A percentile compares a stretch with the other conserved stretches of the same genome.
phyloP scores from a whole-genome alignment of 2,329 filamentous ascomycete genomes.

The Paracoccidioides brasiliensis region DNA sequence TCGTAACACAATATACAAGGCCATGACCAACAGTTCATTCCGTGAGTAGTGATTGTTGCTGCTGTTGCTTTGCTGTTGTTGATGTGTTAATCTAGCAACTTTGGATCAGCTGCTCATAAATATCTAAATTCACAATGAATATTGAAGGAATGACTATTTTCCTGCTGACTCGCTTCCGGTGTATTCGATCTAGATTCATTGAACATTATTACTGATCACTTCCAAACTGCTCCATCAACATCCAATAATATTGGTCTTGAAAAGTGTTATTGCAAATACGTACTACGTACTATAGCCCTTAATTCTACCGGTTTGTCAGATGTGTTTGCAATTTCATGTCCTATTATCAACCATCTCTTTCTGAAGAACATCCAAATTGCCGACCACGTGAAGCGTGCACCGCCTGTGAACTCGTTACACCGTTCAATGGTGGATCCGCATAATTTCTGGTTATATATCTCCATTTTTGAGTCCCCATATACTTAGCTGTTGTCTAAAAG shows the following conservation, averaged over 20 bases:
- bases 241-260: neutral
- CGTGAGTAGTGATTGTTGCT: neutral
- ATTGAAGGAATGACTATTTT: neutral
- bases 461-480: neutral
- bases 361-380: neutral
- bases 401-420: constrained; percentile 1
- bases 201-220: neutral
- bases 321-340: neutral
- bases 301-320: neutral
- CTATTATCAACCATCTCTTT: neutral
- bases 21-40: constrained; percentile 3
- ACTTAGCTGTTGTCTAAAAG: neutral
- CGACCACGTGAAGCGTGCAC: neutral
- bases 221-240: neutral
- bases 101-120: neutral
- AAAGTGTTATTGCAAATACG: neutral
- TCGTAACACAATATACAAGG: neutral
- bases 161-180: neutral
- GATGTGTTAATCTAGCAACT: neutral
- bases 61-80: neutral
- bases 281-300: neutral
- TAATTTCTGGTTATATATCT: neutral
- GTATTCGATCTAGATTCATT: neutral
- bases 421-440: neutral
- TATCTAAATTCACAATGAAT: neutral